Conservation (phyloP, 768 basidiomycete species). For the Hirschioporus abietinus region DNA sequence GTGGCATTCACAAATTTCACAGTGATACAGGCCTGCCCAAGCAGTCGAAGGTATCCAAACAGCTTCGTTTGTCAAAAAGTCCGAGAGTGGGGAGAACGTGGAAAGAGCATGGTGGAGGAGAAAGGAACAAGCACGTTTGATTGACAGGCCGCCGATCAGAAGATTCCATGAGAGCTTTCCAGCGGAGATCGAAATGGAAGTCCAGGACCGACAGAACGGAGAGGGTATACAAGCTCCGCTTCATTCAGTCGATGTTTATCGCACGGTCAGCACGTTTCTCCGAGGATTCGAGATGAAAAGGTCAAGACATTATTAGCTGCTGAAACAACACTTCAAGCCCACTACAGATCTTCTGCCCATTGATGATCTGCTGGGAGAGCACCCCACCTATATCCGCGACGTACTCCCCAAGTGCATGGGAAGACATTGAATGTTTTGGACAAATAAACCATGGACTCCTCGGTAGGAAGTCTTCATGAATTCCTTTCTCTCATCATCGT, state of each 20-base stretch:
- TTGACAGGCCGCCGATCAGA: slow-evolving; percentile 1
- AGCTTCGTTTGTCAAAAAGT: not conserved
- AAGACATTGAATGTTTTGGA: not conserved
- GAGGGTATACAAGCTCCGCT: not conserved
- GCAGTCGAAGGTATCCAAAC: not conserved
- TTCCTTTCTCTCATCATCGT: not conserved
- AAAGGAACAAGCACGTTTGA: not conserved
- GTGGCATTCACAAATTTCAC: no score
- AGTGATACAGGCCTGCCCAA: no score
- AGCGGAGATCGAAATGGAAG: not conserved
- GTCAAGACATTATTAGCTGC: not conserved
- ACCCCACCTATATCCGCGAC: not conserved
- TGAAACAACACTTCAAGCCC: not conserved
- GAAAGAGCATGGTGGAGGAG: not conserved
- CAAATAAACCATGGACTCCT: not conserved
- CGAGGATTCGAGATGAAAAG: not conserved
- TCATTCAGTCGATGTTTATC: not conserved
- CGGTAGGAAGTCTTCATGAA: not conserved
- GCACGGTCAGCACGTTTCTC: not conserved
- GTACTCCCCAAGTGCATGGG: not conserved
- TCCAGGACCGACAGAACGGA: not conserved
- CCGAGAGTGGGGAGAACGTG: not conserved
- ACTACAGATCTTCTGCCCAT: not conserved
- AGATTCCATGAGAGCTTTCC: not conserved
- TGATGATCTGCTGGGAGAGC: not conserved